Evolutionary conservation across 306 rosid species (phyloP), one percentile per base, ranked within the genome.

Genomic region (Prunus persica): DNA sequence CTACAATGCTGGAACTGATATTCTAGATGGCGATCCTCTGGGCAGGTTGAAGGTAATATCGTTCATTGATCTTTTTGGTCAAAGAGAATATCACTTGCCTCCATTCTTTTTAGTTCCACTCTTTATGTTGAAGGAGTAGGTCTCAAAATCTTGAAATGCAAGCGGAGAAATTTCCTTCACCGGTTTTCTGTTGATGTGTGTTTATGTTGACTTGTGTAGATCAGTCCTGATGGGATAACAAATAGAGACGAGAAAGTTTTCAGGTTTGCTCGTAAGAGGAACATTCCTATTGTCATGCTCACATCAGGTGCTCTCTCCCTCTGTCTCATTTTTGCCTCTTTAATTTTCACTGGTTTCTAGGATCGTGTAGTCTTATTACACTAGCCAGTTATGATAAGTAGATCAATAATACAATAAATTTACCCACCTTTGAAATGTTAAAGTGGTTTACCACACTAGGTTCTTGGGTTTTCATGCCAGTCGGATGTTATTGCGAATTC

Each of bases 1-100:
- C 81, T 92, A 89, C 85, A 94, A 92, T 60, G 97, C 97, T 73
- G 98, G 98, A 86, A 95, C 97, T 46, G 98, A 95, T 91, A 86
- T 95, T 77, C 82, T 95, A 43, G 96, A 95, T 25, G 97, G 97
- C 78, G 98, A 94, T 81, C 95, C 97, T 71, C 79, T 94, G 71
- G 98, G 98, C 81, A 76, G 82, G 83, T 83, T 94, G 86, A 83
- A 90, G 97, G 97, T 94, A 89, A 77, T 72, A 72, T 67, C 3
- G 8, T 82, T 54, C 45, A 50, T 69, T 72, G 78, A 76, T 82
- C 62, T 22, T 28, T 73, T 84, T 38, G 49, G 58, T 77, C 63
- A 28, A 24, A 73, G 50, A 56, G 19, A 76, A 75, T 73, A 58
- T 72, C 60, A 69, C 66, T 62, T 58, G n/a, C 68, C 69, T 80